Conservation (phyloP, 176 grass and related monocot species). For the Avena sativa region DNA sequence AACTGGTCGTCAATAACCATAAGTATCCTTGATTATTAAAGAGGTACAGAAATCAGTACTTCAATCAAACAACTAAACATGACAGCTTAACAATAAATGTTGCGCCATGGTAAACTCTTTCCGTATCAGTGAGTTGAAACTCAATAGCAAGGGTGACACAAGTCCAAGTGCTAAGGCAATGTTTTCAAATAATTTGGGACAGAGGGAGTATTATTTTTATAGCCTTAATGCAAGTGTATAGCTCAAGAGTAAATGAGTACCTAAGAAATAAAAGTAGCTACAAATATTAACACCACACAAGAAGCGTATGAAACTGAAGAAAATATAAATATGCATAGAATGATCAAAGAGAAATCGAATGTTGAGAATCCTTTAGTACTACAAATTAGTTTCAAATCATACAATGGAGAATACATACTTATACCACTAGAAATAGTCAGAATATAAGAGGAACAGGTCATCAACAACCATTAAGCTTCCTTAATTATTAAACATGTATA, state of each 20-base stretch:
- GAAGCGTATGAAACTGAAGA: neutral
- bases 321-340: neutral
- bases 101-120: slow-evolving; percentile 5
- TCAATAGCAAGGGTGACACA: neutral
- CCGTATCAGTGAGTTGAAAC: slow-evolving; percentile 37
- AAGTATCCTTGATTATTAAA: slow-evolving; percentile 33
- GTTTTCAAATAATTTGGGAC: neutral
- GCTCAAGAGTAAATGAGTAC: no score
- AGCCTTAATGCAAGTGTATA: no score
- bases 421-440: neutral
- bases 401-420: neutral
- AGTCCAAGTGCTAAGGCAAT: slow-evolving; percentile 25
- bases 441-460: neutral
- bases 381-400: slow-evolving; percentile 5
- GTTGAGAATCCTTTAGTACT: neutral
- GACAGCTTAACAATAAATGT: slow-evolving; percentile 24
- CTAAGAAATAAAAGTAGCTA: neutral
- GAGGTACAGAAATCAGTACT: slow-evolving; percentile 4
- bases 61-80: slow-evolving; percentile 21
- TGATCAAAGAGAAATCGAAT: neutral
- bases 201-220: neutral
- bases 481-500: slow-evolving; percentile 22
- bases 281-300: neutral
- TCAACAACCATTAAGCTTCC: slow-evolving; percentile 10
- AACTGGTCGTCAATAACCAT: slow-evolving; percentile 2